Conservation (phyloP, 495 filamentous ascomycete species). For the Pyrenopolyporus hunteri region DNA sequence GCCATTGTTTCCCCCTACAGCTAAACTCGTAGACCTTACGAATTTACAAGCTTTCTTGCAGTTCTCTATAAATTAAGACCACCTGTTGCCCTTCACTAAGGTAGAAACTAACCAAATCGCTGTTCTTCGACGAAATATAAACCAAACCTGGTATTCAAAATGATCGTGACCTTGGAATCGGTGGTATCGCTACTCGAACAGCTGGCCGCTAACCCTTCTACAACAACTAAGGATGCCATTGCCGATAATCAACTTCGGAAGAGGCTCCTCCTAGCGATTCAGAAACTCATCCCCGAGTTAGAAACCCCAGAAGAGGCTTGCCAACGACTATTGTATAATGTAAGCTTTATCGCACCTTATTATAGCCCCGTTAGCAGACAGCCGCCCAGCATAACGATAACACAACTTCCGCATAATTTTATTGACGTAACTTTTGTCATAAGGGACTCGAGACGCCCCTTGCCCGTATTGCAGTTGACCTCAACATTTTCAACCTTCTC, state of each 20-base stretch:
- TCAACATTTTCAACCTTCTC: constrained; percentile 24
- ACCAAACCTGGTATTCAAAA: not conserved
- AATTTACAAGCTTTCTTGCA: no score
- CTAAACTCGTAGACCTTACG: no score
- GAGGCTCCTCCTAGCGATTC: constrained; percentile 14
- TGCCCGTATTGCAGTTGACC: constrained; percentile 24
- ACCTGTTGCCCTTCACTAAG: no score
- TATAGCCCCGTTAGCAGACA: not conserved
- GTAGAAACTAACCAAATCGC: no score
- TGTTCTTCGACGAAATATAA: no score
- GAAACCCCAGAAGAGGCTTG: constrained; percentile 24
- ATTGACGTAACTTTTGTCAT: not conserved
- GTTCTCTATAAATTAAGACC: no score
- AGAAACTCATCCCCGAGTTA: constrained; percentile 18
- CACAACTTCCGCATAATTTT: not conserved
- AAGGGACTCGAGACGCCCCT: constrained; percentile 20
- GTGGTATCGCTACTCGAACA: constrained; percentile 17
- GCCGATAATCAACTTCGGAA: constrained; percentile 26
- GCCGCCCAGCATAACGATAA: not conserved
- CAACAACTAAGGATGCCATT: not conserved
- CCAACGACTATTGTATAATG: constrained; percentile 27
- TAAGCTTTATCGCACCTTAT: not conserved
- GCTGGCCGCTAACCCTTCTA: not conserved
- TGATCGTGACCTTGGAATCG: not conserved
- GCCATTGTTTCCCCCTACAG: not conserved